These are phyloP conservation scores for Mycena indigotica DNA, from an alignment of 768 basidiomycete species.

Conservation along the genomic window DNA sequence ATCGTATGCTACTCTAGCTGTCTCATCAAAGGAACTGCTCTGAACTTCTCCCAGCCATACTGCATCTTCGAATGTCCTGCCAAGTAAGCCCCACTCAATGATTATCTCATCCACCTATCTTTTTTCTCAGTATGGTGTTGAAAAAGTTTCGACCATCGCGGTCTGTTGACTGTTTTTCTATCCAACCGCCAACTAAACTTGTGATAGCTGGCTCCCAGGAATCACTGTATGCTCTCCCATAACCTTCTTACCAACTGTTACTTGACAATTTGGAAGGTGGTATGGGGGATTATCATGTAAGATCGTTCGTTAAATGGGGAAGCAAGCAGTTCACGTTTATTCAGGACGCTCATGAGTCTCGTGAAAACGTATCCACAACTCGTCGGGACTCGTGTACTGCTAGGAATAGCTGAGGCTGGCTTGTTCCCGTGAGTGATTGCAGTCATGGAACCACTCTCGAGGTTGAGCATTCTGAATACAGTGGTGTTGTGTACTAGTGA, in stretches of 20 bases:
- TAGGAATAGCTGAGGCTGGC: constrained; percentile 71
- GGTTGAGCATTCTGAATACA: not conserved
- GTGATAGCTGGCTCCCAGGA: constrained; percentile 59
- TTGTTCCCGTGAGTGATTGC: constrained; percentile 51
- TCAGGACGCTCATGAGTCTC: constrained; percentile 64
- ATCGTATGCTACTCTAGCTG: constrained; percentile 46
- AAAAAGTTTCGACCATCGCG: constrained; percentile 67
- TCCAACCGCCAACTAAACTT: constrained; percentile 4
- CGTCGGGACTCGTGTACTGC: constrained; percentile 55
- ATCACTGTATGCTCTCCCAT: constrained; percentile 49
- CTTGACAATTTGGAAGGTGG: constrained; percentile 37
- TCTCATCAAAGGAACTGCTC: not conserved
- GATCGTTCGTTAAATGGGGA: too few relatives aligned
- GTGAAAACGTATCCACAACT: constrained; percentile 69
- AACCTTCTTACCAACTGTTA: not conserved
- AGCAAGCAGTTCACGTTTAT: not conserved
- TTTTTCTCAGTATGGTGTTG: constrained; percentile 55
- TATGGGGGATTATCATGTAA: constrained; percentile 68
- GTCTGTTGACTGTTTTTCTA: constrained; percentile 29
- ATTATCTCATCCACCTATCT: too few relatives aligned
- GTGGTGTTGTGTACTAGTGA: constrained; percentile 71
- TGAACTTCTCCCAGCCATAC: constrained; percentile 59
- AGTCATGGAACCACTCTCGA: not conserved
- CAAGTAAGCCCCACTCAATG: constrained; percentile 52
- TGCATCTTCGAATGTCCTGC: constrained; percentile 71